phyloP scores from a whole-genome alignment of 139 green algal genomes.

The Auxenochlorella pyrenoidosa region DNA sequence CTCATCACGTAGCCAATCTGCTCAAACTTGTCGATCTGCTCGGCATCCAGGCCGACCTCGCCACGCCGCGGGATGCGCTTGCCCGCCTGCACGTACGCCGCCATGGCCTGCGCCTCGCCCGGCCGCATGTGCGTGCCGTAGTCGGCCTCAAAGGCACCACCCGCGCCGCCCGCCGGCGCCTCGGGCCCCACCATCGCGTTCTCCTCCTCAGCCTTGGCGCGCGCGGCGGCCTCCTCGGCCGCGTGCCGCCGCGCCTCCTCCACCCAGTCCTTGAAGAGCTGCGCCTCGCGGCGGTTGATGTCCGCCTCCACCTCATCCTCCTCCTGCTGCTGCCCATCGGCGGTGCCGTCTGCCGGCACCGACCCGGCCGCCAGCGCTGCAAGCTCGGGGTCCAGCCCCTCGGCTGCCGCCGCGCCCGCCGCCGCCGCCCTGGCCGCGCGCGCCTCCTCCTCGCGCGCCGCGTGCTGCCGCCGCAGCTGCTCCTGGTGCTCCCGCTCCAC shows the following conservation, averaged over 20 bases:
- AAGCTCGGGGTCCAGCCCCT: conserved; percentile 27
- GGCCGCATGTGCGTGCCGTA: conserved; percentile 74
- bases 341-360: conserved; percentile 27
- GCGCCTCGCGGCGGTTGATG: conserved; percentile 57
- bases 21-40: conserved; percentile 94
- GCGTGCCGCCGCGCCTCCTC: conserved; percentile 1
- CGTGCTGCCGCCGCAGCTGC: conserved; percentile 22
- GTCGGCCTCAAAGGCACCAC: conserved; percentile 37
- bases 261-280: conserved; percentile 61
- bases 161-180: conserved; percentile 47
- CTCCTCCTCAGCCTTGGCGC: conserved; percentile 50
- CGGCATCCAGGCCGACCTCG: conserved; percentile 90
- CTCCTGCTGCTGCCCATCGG: background rate
- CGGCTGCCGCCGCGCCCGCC: background rate
- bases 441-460: background rate
- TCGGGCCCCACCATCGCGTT: conserved; percentile 69
- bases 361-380: background rate
- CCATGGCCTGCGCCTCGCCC: conserved; percentile 87
- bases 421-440: background rate
- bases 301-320: conserved; percentile 36
- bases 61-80: conserved; percentile 97
- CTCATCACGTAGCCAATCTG: conserved; percentile 93
- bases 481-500: conserved; percentile 19
- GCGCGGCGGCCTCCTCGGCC: conserved; percentile 19
- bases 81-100: conserved; percentile 90